Evolutionary conservation across 495 filamentous ascomycete genomes (phyloP), one percentile per base, ranked within the genome.

Genomic region (Xylaria flabelliformis): DNA sequence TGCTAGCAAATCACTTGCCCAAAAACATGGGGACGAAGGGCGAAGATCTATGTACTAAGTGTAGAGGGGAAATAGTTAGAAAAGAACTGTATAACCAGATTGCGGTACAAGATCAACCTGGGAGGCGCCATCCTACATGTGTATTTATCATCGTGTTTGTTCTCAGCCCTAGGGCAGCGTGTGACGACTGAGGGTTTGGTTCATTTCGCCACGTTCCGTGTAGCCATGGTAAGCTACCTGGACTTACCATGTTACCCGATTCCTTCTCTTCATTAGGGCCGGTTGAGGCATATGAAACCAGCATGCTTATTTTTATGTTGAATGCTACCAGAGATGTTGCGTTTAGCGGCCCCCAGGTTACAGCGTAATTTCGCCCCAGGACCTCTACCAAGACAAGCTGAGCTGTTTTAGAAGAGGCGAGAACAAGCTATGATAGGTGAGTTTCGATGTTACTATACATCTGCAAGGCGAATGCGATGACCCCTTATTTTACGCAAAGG

Each of bases 381-480:
- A 21, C 12, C 2, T 29, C 3, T 56, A 15, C 53, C 53, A 32
- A 56, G 53, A 56, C 53, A 56, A 56, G 51, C 51, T 61, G 56
- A 32, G 3, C 15, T 10, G 0, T 34, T 9, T 9, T 17, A 4
- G 24, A 13, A 39, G 29, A 39, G 3, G 15, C 9, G 32, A 39
- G 56, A 21, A 39, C n/a, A 61, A 13, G 32, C 34, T 39, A 21
- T 61, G 58, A 61, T 61, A 61, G 32, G 58, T 19, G 36, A 39
- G 8, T 8, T 0, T 39, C 1, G 9, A 3, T 61, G 9, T 10
- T 32, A 5, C 26, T 4, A 19, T 10, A 21, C 39, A 32, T 34
- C 15, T 17, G 19, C 8, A 36, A n/a, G 12, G 7, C 29, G 53
- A 56, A 29, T 17, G 15, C 3, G 9, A 61, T 9, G 9, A 55